Conservation (phyloP, 192 early-diverging fungal species). For the Dimargaris xerosporica region DNA sequence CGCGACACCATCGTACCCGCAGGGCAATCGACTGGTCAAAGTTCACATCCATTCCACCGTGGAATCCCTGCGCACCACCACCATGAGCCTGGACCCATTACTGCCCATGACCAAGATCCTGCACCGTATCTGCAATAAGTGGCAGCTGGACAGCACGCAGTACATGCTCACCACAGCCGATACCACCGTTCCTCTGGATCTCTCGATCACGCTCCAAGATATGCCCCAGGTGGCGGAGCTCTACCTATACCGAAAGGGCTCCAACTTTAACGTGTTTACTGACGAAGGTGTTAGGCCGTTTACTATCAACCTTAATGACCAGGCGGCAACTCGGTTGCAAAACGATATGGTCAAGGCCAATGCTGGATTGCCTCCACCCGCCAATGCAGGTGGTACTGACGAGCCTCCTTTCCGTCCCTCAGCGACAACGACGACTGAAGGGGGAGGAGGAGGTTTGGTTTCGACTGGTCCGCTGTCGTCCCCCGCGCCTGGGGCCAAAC, state of each 20-base stretch:
- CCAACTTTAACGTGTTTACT: constrained; percentile 2
- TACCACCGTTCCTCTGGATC: constrained; percentile 49
- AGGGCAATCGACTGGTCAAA: constrained; percentile 28
- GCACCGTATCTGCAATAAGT: constrained; percentile 70
- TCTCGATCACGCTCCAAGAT: constrained; percentile 62
- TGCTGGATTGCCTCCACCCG: not conserved
- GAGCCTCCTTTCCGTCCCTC: not conserved
- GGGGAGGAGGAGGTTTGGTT: not conserved
- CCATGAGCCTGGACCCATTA: constrained; percentile 53
- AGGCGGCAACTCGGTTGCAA: not conserved
- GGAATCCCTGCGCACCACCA: constrained; percentile 84
- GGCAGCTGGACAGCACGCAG: constrained; percentile 68
- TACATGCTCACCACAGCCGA: constrained; percentile 79
- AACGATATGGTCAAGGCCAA: not conserved
- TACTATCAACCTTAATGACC: not conserved
- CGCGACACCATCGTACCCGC: not conserved
- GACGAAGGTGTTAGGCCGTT: constrained; percentile 1
- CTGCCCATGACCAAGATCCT: constrained; percentile 69
- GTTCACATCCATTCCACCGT: constrained; percentile 47
- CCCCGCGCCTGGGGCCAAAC: not conserved
- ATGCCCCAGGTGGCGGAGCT: constrained; percentile 21
- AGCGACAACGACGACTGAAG: not conserved
- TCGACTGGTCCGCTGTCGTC: not conserved
- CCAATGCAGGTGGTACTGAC: not conserved
- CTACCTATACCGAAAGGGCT: constrained; percentile 22